Evolutionary conservation across 768 basidiomycete species (phyloP).

Genomic region (Rhodotorula babjevae): DNA sequence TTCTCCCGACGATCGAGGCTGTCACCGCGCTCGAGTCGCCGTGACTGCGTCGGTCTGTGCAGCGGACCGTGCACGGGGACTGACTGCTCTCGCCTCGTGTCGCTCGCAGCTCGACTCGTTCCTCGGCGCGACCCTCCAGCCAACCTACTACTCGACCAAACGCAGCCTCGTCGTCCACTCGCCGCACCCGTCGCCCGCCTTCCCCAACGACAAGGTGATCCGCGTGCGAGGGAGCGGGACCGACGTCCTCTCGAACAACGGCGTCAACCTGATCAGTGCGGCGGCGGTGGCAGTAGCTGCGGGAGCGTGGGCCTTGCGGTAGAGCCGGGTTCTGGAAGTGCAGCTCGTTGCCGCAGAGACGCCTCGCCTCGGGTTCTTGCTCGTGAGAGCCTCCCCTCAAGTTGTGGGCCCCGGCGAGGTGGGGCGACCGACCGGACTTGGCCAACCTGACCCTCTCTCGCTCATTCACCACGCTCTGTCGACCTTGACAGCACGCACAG

Average conservation of each 20-base stretch:
- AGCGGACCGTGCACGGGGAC: too few relatives aligned
- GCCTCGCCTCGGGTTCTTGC: too few relatives aligned
- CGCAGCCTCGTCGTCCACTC: slow-evolving; percentile 65
- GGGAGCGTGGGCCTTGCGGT: slow-evolving; percentile 1
- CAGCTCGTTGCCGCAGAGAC: too few relatives aligned
- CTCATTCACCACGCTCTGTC: too few relatives aligned
- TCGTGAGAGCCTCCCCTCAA: too few relatives aligned
- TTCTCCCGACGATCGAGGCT: slow-evolving; percentile 47
- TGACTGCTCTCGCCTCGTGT: too few relatives aligned
- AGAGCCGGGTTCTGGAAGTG: not conserved
- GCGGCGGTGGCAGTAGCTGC: slow-evolving; percentile 50
- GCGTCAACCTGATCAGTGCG: slow-evolving; percentile 53
- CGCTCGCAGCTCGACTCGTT: slow-evolving; percentile 69
- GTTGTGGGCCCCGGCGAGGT: too few relatives aligned
- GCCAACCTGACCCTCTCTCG: too few relatives aligned
- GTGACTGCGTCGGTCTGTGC: too few relatives aligned
- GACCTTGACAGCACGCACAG: too few relatives aligned
- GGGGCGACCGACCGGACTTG: too few relatives aligned
- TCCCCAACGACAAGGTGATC: slow-evolving; percentile 52
- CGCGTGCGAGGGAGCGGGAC: slow-evolving; percentile 46
- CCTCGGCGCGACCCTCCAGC: slow-evolving; percentile 79
- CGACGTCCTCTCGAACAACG: slow-evolving; percentile 65
- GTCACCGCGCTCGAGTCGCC: too few relatives aligned
- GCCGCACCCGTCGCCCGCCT: not conserved
- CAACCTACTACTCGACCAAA: slow-evolving; percentile 64